Conservation (phyloP, 495 filamentous ascomycete genomes). For the Neurospora sp. region DNA sequence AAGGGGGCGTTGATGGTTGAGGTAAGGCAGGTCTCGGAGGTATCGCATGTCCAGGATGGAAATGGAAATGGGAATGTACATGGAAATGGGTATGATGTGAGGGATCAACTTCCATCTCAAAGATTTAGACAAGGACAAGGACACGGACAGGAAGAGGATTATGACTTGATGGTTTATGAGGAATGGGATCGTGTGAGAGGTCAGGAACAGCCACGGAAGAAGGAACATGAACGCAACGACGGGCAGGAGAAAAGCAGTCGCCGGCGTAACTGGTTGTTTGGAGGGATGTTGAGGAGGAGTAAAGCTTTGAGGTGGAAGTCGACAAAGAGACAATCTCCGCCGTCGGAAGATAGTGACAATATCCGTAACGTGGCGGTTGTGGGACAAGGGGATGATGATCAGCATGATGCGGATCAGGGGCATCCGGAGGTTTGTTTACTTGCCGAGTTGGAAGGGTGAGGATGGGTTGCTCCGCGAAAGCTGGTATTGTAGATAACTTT, state of each 20-base stretch:
- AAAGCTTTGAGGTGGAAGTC: background rate
- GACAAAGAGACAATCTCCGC: background rate
- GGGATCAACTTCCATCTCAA: background rate
- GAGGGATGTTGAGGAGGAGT: background rate
- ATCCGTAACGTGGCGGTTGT: background rate
- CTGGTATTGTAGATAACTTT: background rate
- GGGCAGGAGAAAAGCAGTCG: background rate
- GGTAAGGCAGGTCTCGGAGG: background rate
- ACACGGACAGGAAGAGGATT: background rate
- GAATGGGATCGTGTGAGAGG: background rate
- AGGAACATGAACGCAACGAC: background rate
- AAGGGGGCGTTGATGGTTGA: background rate
- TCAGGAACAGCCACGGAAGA: background rate
- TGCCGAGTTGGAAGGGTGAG: conserved; percentile 3
- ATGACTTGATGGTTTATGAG: background rate
- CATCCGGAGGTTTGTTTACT: conserved; percentile 3
- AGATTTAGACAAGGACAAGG: background rate
- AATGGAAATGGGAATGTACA: background rate
- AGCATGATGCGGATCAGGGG: background rate
- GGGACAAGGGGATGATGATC: conserved; percentile 22
- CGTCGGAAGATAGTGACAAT: background rate
- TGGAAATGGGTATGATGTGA: background rate
- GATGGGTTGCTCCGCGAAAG: background rate
- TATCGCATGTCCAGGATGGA: background rate
- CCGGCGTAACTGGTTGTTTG: background rate